Evolutionary conservation across 139 green algal genomes (phyloP).

Genomic region (Pleodorina starrii): DNA sequence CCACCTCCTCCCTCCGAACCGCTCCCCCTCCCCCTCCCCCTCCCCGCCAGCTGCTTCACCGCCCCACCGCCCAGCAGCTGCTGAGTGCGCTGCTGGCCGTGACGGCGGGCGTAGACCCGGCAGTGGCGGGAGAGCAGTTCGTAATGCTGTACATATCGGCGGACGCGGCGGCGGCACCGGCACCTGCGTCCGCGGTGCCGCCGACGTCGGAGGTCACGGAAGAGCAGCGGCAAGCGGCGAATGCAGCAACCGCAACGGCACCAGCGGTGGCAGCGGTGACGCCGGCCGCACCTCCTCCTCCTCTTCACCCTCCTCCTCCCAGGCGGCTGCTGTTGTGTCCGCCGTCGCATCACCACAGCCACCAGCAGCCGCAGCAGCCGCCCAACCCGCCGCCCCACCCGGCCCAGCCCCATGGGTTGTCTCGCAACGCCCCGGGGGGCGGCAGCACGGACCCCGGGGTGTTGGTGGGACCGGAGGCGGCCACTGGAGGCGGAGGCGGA

Average conservation of each 20-base stretch:
- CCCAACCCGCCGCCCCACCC: neutral
- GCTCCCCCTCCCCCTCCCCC: slow-evolving; percentile 18
- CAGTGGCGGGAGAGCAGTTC: slow-evolving; percentile 3
- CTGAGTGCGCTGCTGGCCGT: slow-evolving; percentile 70
- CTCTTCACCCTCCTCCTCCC: neutral
- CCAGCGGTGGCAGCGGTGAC: neutral
- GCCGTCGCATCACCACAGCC: neutral
- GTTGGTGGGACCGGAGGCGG: too few species aligned
- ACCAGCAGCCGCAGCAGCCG: neutral
- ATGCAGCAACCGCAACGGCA: neutral
- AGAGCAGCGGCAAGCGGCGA: too few species aligned
- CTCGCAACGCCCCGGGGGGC: too few species aligned
- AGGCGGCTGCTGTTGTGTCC: slow-evolving; percentile 20
- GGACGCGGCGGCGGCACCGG: neutral
- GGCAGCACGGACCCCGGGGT: too few species aligned
- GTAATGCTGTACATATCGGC: slow-evolving; percentile 42
- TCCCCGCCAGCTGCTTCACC: slow-evolving; percentile 76
- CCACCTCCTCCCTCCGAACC: too few species aligned
- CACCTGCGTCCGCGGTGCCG: neutral
- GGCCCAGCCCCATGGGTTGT: neutral
- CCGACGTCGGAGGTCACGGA: neutral
- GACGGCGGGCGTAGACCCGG: slow-evolving; percentile 6
- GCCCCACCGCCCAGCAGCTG: slow-evolving; percentile 67
- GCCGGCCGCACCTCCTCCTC: neutral
- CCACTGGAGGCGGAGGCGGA: neutral